Evolutionary conservation across 2,329 filamentous ascomycete genomes (phyloP).

Genomic region (Fusarium mangiferae): DNA sequence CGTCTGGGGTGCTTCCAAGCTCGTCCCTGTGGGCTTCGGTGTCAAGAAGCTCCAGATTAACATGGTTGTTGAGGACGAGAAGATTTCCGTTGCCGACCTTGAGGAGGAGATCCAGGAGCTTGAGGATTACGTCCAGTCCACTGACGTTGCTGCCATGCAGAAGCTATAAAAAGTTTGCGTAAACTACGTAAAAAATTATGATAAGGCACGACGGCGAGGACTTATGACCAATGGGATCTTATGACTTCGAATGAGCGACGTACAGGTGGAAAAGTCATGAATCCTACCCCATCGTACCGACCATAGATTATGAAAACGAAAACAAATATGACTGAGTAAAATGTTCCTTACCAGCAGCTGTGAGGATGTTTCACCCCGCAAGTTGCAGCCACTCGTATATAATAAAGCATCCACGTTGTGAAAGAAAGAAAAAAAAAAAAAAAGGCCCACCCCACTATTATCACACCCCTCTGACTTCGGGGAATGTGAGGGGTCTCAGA

Average conservation of each 20-base stretch:
- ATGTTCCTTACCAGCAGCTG: neutral
- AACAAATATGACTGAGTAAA: constrained; percentile 17
- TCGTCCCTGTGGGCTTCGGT: constrained; percentile 92
- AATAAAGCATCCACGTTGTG: neutral
- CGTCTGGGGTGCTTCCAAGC: constrained; percentile 92
- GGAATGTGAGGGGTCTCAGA: constrained; percentile 30
- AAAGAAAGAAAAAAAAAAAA: neutral
- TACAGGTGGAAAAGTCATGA: constrained; percentile 41
- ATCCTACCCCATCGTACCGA: constrained; percentile 36
- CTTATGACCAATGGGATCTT: constrained; percentile 43
- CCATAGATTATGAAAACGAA: constrained; percentile 42
- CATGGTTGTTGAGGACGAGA: constrained; percentile 96
- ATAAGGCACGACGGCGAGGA: constrained; percentile 48
- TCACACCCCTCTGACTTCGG: neutral
- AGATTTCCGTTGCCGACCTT: constrained; percentile 87
- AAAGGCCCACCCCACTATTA: constrained; percentile 4
- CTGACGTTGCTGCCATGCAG: constrained; percentile 90
- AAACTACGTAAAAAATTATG: constrained; percentile 40
- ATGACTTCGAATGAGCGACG: constrained; percentile 40
- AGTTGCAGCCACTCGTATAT: neutral
- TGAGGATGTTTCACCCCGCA: neutral
- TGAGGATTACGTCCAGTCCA: constrained; percentile 97
- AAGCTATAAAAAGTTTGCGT: constrained; percentile 74
- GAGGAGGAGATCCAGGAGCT: constrained; percentile 83
- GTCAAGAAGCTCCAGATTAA: constrained; percentile 99